Conservation (phyloP, 768 basidiomycete species). For the Mycena latifolia region DNA sequence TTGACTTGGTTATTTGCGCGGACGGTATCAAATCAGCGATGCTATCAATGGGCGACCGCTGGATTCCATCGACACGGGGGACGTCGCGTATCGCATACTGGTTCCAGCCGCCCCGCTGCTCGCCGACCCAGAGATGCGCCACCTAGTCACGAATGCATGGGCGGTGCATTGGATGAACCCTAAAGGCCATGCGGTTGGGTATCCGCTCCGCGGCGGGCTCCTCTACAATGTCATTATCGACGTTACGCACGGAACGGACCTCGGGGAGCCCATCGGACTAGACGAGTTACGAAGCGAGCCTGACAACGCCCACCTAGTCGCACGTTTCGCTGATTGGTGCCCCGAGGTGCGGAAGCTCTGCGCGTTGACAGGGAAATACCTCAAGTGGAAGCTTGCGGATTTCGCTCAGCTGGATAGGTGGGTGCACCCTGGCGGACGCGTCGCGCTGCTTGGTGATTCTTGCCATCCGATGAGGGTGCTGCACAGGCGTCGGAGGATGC, state of each 20-base stretch:
- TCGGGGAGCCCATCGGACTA: slow-evolving; percentile 23
- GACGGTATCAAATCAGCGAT: slow-evolving; percentile 47
- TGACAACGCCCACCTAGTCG: slow-evolving; percentile 22
- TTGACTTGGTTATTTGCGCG: slow-evolving; percentile 53
- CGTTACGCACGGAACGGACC: slow-evolving; percentile 32
- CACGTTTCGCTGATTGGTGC: slow-evolving; percentile 31
- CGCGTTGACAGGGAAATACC: slow-evolving; percentile 33
- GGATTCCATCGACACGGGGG: slow-evolving; percentile 43
- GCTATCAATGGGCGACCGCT: slow-evolving; percentile 33
- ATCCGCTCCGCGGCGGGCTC: slow-evolving; percentile 30
- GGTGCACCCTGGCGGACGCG: slow-evolving; percentile 41
- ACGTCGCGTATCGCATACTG: slow-evolving; percentile 44
- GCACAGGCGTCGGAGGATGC: slow-evolving; percentile 48
- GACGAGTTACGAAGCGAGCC: slow-evolving; percentile 35
- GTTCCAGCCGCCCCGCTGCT: slow-evolving; percentile 35
- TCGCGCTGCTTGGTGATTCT: slow-evolving; percentile 44
- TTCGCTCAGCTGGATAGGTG: slow-evolving; percentile 41
- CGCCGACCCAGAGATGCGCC: slow-evolving; percentile 35
- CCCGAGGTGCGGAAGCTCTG: slow-evolving; percentile 32
- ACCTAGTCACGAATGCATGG: slow-evolving; percentile 34
- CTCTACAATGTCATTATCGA: slow-evolving; percentile 37
- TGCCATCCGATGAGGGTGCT: slow-evolving; percentile 45
- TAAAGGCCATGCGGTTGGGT: slow-evolving; percentile 38
- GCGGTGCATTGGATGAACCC: slow-evolving; percentile 40
- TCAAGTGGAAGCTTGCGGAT: slow-evolving; percentile 48